Base-by-base conservation (phyloP, 352 stramenopile genomes). In the Plasmopara halstedii region DNA sequence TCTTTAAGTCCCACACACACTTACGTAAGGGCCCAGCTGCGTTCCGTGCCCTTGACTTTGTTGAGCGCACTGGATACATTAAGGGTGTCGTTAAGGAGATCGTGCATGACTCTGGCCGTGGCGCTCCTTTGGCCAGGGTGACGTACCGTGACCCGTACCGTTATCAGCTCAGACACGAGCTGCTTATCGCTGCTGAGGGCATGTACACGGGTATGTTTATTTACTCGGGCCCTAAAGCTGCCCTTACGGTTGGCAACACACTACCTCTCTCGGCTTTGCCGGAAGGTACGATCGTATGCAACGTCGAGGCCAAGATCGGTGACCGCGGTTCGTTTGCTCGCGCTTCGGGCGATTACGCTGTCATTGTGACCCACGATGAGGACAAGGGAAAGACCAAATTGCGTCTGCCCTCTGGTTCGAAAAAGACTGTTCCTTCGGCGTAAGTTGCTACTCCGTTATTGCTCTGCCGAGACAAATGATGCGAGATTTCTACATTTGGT, bases 141-240 rank as follows among this genome's bases (percentile, higher is more conserved):
- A 96, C 76, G 50, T 96, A 94, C 83, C 83, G 85, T 71, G 83
- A 95, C 70, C 81, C 83, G 48, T 95, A 95, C 77, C 90, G 59
- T 75, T 88, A 81, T 70, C 82, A 87, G 63, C 74, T 87, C 60
- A 85, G 95, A 51, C 83, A 94, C 61, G 94, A 98, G 78, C 83
- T 99, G n/a, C 83, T 99, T 55, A 78, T 98, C 46, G 96, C 95
- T 40, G 94, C 94, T 19, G 96, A 99, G 68, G 96, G 95, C 68
- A 98, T 99, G 92, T 99, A 99, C 92, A 97, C 90, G 41, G 96
- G 96, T 46, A 84, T 97, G 80, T 98, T 98, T 79, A 90, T 99
- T 50, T 99, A 98, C 90, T 96, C 79, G 62, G 96, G 96, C 47
- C 96, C 97, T 62, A 99, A 99, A 85, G 96, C 76, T 73, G 63